Base-by-base conservation (phyloP, 2,329 filamentous ascomycete species). In the Fusarium heterosporum region DNA sequence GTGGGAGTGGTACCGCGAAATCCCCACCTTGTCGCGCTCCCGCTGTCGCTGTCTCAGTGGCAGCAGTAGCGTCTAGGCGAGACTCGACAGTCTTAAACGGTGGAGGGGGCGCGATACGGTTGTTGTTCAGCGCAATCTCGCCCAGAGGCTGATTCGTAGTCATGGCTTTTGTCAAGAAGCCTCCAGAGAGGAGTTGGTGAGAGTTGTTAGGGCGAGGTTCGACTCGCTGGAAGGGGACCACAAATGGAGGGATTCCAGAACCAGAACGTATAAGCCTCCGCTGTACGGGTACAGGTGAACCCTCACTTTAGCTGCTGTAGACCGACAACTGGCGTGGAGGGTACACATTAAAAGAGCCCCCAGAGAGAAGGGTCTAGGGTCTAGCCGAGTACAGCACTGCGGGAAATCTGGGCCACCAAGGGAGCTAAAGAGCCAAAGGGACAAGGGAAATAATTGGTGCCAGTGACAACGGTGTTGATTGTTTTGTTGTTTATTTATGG, bases 21-120 rank as follows among this genome's bases (percentile, higher is more conserved):
- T 73, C 68, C 70, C 72, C 73, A 68, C 71, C 64, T 49, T 46
- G 60, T 70, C 70, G 70, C 66, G 70, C 58, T 69, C 49, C 55
- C 47, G 61, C 53, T 49, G 19, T 60, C 30, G 46, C 32, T 54
- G 50, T 69, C 55, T 63, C 61, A 48, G 61, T 41, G 25, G 36
- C 62, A 55, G 54, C 62, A 29, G 40, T 65, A 59, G 54, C 62
- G 65, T 39, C 52, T 29, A 42, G 61, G 22, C 54, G 52, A 55
- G 45, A 45, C 34, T 64, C 65, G 51, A 32, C 52, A 14, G 56
- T 30, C 52, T 57, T 61, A 36, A 62, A 59, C 42, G 65, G 56
- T 43, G 65, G 66, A 41, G 66, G 66, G 38, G 63, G 55, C 54
- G 61, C 52, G 51, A 73, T 54, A 55, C 57, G 67, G 49, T 63